Conservation (phyloP, 305 asterid genomes). For the Caryopteris hybrid region DNA sequence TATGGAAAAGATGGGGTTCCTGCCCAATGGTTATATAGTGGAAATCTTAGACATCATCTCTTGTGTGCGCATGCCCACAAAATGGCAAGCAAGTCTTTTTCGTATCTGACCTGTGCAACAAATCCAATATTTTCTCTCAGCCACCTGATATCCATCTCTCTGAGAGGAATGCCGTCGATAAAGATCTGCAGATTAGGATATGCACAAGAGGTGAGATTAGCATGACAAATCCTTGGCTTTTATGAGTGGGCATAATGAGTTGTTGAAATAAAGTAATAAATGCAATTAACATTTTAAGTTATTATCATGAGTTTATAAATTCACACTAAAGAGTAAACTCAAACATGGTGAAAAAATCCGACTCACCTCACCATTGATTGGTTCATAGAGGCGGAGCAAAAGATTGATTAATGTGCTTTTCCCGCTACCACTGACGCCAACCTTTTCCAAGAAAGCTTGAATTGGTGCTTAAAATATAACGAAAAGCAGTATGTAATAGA, state of each 20-base stretch:
- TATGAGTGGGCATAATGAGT: too few relatives aligned
- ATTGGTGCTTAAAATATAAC: constrained; percentile 12
- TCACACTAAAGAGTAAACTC: neutral
- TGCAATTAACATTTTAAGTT: neutral
- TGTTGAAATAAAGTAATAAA: neutral
- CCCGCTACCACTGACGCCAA: constrained; percentile 47
- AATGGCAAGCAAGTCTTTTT: neutral
- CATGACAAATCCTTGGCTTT: neutral
- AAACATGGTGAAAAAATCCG: neutral
- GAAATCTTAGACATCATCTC: constrained; percentile 11
- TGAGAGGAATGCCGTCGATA: constrained; percentile 34
- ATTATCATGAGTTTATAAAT: constrained; percentile 5
- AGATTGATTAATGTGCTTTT: constrained; percentile 45
- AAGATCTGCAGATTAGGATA: constrained; percentile 31
- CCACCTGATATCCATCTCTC: constrained; percentile 45
- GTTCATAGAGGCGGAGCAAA: constrained; percentile 44
- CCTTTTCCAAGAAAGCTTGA: constrained; percentile 26
- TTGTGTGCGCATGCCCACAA: neutral
- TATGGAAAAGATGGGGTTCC: constrained; percentile 46
- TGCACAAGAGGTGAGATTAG: neutral
- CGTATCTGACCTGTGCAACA: constrained; percentile 41
- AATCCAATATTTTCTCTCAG: constrained; percentile 45
- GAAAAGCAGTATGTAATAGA: neutral
- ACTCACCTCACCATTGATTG: constrained; percentile 44
- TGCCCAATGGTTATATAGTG: constrained; percentile 16